Percentiles rank a stretch among this genome's conserved stretches.
These are phyloP conservation scores for Dictyostelium firmibasis DNA, from an alignment of 78 protist species.

Conservation along the genomic window DNA sequence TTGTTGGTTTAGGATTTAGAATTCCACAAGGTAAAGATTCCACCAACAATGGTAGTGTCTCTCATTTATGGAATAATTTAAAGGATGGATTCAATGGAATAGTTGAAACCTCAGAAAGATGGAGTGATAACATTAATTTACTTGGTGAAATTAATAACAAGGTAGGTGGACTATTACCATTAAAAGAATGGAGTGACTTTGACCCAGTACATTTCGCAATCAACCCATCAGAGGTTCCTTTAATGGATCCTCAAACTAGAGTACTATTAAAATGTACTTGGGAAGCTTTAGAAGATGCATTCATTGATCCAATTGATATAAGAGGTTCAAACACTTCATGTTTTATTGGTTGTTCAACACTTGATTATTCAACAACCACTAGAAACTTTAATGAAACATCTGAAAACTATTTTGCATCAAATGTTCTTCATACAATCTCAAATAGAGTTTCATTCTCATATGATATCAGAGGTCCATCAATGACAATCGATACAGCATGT, in stretches of 20 bases:
- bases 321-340: conserved; percentile 60
- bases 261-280: conserved; percentile 48
- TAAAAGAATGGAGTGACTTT: conserved; percentile 10
- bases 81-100: conserved; percentile 7
- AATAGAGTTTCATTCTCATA: conserved; percentile 84
- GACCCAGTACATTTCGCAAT: conserved; percentile 75
- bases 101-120: background rate
- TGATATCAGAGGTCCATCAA: conserved; percentile 87
- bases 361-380: background rate
- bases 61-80: conserved; percentile 30
- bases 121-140: background rate
- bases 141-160: background rate
- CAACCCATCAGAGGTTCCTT: conserved; percentile 56
- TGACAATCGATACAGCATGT: conserved; percentile 94
- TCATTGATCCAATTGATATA: conserved; percentile 21
- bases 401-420: background rate
- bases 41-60: background rate
- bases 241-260: conserved; percentile 89
- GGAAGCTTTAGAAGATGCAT: conserved; percentile 81
- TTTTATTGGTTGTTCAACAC: conserved; percentile 27
- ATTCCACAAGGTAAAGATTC: conserved; percentile 30
- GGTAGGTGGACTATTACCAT: background rate
- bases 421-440: conserved; percentile 45
- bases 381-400: background rate
- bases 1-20: conserved; percentile 80